These are phyloP conservation scores for Phlebopus sp. DNA, from an alignment of 1,284 basidiomycete genomes.

Conservation along the genomic window DNA sequence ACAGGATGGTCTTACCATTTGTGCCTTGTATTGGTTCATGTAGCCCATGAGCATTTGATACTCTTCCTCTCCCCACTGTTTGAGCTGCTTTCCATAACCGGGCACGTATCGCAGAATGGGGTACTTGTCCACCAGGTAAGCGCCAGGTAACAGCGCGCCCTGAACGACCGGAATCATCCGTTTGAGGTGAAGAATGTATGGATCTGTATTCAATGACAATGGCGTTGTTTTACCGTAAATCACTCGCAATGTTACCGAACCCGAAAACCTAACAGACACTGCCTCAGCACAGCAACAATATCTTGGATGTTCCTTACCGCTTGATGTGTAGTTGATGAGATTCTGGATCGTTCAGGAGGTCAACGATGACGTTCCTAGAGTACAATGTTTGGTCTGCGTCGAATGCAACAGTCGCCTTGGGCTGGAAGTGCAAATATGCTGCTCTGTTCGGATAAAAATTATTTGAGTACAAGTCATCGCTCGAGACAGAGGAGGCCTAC, in stretches of 20 bases:
- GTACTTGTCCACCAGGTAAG: constrained; percentile 56
- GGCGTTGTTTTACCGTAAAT: constrained; percentile 59
- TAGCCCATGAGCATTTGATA: constrained; percentile 19
- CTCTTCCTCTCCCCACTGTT: constrained; percentile 55
- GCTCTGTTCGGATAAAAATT: constrained; percentile 30
- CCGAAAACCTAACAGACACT: constrained; percentile 48
- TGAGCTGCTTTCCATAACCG: constrained; percentile 54
- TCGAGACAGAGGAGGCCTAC: constrained; percentile 1
- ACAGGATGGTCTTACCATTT: constrained; percentile 11
- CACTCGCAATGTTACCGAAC: constrained; percentile 60
- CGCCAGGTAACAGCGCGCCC: constrained; percentile 50
- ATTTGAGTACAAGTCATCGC: constrained; percentile 6
- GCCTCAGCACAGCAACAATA: neutral
- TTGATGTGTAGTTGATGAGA: constrained; percentile 32
- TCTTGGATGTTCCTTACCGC: constrained; percentile 11
- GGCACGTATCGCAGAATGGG: constrained; percentile 58
- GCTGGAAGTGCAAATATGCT: constrained; percentile 40
- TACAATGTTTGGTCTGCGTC: constrained; percentile 34
- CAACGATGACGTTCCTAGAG: constrained; percentile 37
- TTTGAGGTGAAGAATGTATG: constrained; percentile 36
- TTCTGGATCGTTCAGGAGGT: constrained; percentile 38
- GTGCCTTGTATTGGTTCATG: constrained; percentile 16
- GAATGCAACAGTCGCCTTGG: constrained; percentile 33
- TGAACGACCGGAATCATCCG: constrained; percentile 39
- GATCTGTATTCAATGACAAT: constrained; percentile 48